These are phyloP conservation scores for Saccharomycopsis schoenii DNA, from an alignment of 805 yeast species.

Conservation along the genomic window DNA sequence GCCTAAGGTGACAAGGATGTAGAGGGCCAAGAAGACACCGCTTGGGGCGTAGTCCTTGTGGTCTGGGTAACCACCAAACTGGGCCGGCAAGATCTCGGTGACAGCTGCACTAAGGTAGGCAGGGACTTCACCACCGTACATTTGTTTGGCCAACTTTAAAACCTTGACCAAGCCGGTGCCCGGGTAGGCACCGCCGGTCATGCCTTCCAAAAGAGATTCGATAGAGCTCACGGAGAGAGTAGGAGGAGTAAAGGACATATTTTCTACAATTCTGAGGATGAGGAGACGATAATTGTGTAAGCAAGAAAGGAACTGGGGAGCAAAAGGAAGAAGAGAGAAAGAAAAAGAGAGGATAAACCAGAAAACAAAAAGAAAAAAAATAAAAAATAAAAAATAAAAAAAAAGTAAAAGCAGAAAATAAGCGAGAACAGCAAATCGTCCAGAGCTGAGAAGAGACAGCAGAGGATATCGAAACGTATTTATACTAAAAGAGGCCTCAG, in stretches of 20 bases:
- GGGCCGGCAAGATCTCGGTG: slow-evolving; percentile 31
- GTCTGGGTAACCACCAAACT: slow-evolving; percentile 58
- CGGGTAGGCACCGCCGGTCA: slow-evolving; percentile 35
- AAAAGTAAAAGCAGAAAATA: neutral
- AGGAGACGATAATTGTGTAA: too few species aligned
- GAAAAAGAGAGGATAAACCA: too few species aligned
- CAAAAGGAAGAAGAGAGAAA: too few species aligned
- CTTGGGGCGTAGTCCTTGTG: slow-evolving; percentile 48
- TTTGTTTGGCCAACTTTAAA: slow-evolving; percentile 26
- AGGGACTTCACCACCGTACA: slow-evolving; percentile 35
- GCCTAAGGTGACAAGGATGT: slow-evolving; percentile 36
- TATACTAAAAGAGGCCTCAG: neutral
- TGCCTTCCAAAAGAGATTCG: slow-evolving; percentile 6
- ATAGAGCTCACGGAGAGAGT: neutral
- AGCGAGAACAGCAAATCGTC: neutral
- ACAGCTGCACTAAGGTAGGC: slow-evolving; percentile 24
- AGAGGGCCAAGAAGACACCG: slow-evolving; percentile 46
- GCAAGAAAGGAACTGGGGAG: too few species aligned
- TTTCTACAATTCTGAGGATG: neutral
- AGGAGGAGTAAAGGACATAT: neutral
- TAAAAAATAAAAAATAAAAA: neutral
- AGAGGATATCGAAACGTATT: neutral
- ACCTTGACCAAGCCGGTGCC: slow-evolving; percentile 40
- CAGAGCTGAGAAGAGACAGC: neutral
- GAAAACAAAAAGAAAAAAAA: neutral